Evolutionary conservation across 139 green algal species (phyloP), one percentile per base, ranked within the genome.

Genomic region (Asterochloris sp.): DNA sequence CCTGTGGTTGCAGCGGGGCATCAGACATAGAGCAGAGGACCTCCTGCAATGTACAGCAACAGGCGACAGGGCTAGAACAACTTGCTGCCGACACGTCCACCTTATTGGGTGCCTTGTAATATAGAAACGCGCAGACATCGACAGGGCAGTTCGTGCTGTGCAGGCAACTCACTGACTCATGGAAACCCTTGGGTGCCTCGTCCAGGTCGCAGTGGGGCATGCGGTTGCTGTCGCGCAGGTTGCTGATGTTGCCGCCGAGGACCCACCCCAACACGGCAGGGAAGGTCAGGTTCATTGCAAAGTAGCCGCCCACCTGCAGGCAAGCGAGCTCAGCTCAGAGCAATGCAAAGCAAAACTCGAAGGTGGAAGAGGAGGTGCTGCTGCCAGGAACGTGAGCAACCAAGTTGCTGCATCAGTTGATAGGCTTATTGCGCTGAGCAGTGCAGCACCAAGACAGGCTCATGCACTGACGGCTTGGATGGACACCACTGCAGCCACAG

Each of bases 241-340:
- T 77, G 14, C 75, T 54, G 10, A 84, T 86, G 87, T 97, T 96
- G 19, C 94, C 94, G 60, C 94, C 94, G 82, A 98, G 87, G 27
- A 98, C 91, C 90, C 92, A 97, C 29, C 82, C 86, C 84, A 98
- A 87, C 84, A 97, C 89, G 10, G 47, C 74, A 14, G 94, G 94
- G 93, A 98, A 97, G 15, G 90, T 94, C 15, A 89, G 47, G 82
- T 93, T 93, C 88, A 98, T 91, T 27, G 95, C 85, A 13, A 92
- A 69, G 62, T 85, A 85, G 47, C 80, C 84, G 67, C 84, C 80
- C 76, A 88, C 82, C 76, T 82, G 68, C 66, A 62, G 10, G 38
- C 38, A 54, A 54, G 27, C 4, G n/a, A 27, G 16, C 19, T 47
- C 21, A 23, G n/a, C 24, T 62, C 16, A 23, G 11, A 17, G 16